Evolutionary conservation across 2,329 filamentous ascomycete species (phyloP), one percentile per base, ranked within the genome.

Genomic region (Trichocomaceae sp.): DNA sequence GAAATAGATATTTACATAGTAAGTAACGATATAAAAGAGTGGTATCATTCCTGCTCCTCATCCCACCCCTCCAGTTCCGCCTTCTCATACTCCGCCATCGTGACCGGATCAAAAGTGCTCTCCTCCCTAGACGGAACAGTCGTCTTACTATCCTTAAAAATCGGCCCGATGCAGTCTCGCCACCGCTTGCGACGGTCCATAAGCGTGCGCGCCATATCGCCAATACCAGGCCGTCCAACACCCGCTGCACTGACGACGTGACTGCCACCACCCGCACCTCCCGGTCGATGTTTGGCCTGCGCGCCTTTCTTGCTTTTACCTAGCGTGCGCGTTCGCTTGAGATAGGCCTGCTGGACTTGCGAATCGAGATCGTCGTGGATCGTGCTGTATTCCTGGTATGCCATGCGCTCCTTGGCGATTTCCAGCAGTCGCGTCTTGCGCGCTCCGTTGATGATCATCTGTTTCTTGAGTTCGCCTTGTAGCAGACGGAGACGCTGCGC

Each of bases 281-380:
- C 87, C 19, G 74, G 73, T 6, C 72, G 68, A 52, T 76, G 70
- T 57, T 76, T 76, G 39, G 72, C 72, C 68, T 95, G 92, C 29
- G 79, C 78, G 55, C 90, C 86, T 75, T 95, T 96, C 72, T 95
- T 95, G 71, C 84, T 90, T 76, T 97, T 95, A 69, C 91, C 89
- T 74, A 97, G 86, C 0, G 90, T 96, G 47, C 93, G 85, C 26
- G 92, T 97, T 22, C 93, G 87, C 75, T 99, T 99, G 45, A 95
- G 84, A 67, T 97, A 99, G 3, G 93, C 92, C 50, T 89, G 86
- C 67, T 97, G 91, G 42, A 97, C 90, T 69, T 97, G 93, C 42
- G 85, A 84, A 76, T 99, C 93, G 20, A 99, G 84, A 69, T 99
- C 93, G 68, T 99, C 93, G 50, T 95, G 86, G 63, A 99, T 99